Base-by-base conservation (phyloP, 306 rosid genomes). In the Vigna mungo region DNA sequence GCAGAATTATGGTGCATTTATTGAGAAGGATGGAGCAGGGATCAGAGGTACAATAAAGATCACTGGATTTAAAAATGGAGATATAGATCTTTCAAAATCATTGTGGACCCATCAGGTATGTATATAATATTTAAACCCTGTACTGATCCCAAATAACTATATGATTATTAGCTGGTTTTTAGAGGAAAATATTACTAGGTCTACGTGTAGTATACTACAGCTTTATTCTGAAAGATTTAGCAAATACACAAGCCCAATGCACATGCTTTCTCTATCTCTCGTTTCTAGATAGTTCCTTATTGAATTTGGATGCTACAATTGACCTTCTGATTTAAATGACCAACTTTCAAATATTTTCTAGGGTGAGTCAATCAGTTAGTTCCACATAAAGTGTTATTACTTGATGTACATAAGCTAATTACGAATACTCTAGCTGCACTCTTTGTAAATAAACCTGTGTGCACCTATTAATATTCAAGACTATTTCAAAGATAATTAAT, bases 1-100 rank as follows among this genome's bases (percentile, higher is more conserved):
- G 23, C 89, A 94, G 98, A 94, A 94, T 68, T 90, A 93, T 76
- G 98, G 98, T 53, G 95, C 96, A 80, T 92, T 84, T 79, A 74
- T 94, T 55, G 98, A 94, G 89, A 94, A 82, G 81, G 98, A 94
- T 87, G 97, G 96, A 83, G 98, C 90, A 0, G 98, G 97, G 27
- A 87, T 94, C 66, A 86, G 87, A 87, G 97, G 97, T 55, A 59
- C 86, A 79, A 72, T 88, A 69, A 88, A 89, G 87, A 89, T 94
- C 70, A 88, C 92, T 46, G 96, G 95, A 84, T 94, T 90, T 44
- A 62, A 75, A 81, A 84, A 84, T 62, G 93, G 97, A 65, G 91
- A 90, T 70, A 80, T 92, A 41, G 91, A 94, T 84, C 93, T 94
- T 61, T 89, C 93, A 25, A 83, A 87, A 80, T 85, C 85, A 53